Conservation (phyloP, 2,329 filamentous ascomycete genomes). For the Niveomyces coronatus region DNA sequence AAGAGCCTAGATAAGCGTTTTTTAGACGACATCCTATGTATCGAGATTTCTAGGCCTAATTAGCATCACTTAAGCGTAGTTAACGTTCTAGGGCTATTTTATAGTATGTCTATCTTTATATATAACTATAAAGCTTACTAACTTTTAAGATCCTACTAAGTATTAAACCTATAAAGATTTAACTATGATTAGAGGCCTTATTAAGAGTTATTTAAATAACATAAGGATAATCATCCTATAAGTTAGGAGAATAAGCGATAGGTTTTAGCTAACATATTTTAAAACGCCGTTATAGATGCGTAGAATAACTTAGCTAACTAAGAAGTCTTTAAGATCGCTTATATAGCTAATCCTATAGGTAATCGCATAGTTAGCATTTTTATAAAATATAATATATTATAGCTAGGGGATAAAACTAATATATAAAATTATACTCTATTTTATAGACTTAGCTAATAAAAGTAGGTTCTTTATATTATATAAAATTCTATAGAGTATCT, state of each 20-base stretch:
- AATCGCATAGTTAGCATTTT: constrained; percentile 1
- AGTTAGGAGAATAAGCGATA: background rate
- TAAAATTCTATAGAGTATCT: background rate
- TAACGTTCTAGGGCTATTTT: constrained; percentile 1
- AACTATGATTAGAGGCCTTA: background rate
- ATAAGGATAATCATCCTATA: background rate
- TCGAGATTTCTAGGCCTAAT: constrained; percentile 1
- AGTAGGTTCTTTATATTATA: constrained; percentile 1
- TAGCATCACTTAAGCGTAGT: constrained; percentile 3
- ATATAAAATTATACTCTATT: background rate
- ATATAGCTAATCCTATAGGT: background rate
- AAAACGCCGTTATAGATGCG: constrained; percentile 2
- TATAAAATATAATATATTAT: background rate
- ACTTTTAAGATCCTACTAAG: constrained; percentile 1
- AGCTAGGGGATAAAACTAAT: background rate
- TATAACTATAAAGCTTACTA: background rate
- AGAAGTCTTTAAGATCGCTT: constrained; percentile 5
- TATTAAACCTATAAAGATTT: constrained; percentile 1
- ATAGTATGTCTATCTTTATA: constrained; percentile 2
- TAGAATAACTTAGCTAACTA: constrained; percentile 4
- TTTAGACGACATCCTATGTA: background rate
- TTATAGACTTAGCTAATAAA: background rate
- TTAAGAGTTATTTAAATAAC: constrained; percentile 1
- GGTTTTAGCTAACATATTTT: background rate
- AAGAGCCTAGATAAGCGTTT: background rate